phyloP scores from a whole-genome alignment of 2,329 filamentous ascomycete genomes.

The Rutstroemia sydowiana region DNA sequence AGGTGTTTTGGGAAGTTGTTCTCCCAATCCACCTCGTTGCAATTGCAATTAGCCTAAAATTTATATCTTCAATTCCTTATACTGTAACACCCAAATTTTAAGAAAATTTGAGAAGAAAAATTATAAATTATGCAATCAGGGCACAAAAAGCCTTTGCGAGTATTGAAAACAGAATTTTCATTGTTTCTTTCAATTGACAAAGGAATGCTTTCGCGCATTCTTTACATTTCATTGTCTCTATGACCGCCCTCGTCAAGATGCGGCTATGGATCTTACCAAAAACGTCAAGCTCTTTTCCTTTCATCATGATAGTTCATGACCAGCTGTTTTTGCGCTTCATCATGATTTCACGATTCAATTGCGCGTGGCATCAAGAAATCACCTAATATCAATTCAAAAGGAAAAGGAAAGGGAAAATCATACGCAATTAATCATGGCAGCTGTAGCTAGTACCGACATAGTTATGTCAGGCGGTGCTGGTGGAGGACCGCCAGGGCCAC shows the following conservation, averaged over 20 bases:
- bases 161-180: not conserved
- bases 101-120: not conserved
- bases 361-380: not conserved
- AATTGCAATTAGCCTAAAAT: not conserved
- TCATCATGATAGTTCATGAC: not conserved
- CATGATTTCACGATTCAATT: not conserved
- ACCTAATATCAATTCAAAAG: not conserved
- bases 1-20: too few relatives aligned
- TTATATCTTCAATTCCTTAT: not conserved
- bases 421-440: not conserved
- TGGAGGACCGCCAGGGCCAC: too few relatives aligned
- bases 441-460: not conserved
- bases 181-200: conserved; percentile 5
- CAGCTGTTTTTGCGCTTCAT: not conserved
- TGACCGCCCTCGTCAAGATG: not conserved
- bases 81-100: not conserved
- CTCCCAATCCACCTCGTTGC: too few relatives aligned
- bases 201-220: not conserved
- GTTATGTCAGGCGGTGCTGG: too few relatives aligned
- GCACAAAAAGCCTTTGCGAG: not conserved
- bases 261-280: not conserved
- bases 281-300: conserved; percentile 3
- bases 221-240: conserved; percentile 3
- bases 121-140: too few relatives aligned
- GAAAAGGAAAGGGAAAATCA: too few relatives aligned